These are phyloP conservation scores for Haplosporangium sp. DNA, from an alignment of 371 early-diverging fungal genomes.

Conservation along the genomic window DNA sequence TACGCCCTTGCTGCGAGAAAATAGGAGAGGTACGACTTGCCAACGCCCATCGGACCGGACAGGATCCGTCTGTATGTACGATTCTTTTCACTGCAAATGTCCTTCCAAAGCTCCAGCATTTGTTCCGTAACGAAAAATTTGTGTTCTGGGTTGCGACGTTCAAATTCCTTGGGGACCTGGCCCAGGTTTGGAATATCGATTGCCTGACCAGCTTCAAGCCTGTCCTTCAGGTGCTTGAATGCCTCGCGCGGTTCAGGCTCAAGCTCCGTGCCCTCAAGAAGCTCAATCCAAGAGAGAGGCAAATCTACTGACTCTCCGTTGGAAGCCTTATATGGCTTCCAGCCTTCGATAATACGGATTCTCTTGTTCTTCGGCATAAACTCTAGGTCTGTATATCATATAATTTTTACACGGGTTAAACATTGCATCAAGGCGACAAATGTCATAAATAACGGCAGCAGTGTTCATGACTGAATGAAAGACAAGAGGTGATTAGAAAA, in stretches of 20 bases:
- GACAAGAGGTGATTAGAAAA: not conserved
- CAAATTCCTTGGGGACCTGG: conserved; percentile 29
- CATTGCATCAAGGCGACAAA: not conserved
- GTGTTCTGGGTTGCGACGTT: conserved; percentile 4
- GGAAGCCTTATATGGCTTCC: conserved; percentile 22
- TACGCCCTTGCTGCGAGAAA: no score
- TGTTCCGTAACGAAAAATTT: conserved; percentile 31
- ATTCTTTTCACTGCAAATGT: conserved; percentile 17
- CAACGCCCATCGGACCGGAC: conserved; percentile 37
- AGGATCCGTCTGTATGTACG: conserved; percentile 21
- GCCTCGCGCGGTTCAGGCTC: conserved; percentile 15
- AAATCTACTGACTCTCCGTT: conserved; percentile 18
- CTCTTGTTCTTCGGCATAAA: conserved; percentile 21
- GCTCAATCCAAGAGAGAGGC: conserved; percentile 16
- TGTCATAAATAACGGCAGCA: no score
- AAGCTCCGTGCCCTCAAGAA: conserved; percentile 19
- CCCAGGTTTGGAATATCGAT: conserved; percentile 26
- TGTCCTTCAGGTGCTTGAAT: conserved; percentile 19
- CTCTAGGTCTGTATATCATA: conserved; percentile 15
- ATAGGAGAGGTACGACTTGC: conserved; percentile 25
- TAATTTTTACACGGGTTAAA: not conserved
- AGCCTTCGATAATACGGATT: conserved; percentile 21
- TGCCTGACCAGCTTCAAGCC: conserved; percentile 19
- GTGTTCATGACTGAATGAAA: no score
- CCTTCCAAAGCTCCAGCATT: conserved; percentile 37